phyloP scores from a whole-genome alignment of 441 rosid genomes.

The Erodium trifolium region DNA sequence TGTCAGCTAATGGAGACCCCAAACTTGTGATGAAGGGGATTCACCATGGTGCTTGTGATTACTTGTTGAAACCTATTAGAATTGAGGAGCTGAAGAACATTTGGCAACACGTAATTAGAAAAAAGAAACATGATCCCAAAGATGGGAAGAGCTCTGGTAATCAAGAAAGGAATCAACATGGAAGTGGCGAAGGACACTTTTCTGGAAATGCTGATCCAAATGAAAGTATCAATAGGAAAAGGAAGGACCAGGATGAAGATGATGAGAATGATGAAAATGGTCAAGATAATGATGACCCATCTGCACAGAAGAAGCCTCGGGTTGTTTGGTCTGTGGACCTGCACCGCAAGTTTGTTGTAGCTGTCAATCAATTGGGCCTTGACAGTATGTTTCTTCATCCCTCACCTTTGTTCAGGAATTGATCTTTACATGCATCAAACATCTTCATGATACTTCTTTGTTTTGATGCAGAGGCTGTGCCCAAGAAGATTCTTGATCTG shows the following conservation, averaged over 20 bases:
- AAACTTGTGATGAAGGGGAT: slow-evolving; percentile 84
- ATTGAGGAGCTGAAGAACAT: slow-evolving; percentile 81
- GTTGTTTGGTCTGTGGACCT: slow-evolving; percentile 86
- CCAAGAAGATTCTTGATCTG: slow-evolving; percentile 81
- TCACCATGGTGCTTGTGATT: slow-evolving; percentile 82
- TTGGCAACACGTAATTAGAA: slow-evolving; percentile 93
- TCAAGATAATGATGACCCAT: slow-evolving; percentile 40
- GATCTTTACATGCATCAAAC: not conserved
- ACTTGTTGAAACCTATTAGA: slow-evolving; percentile 70
- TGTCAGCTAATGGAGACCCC: slow-evolving; percentile 69
- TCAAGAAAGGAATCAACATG: slow-evolving; percentile 30
- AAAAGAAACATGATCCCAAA: slow-evolving; percentile 37
- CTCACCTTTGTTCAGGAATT: slow-evolving; percentile 7
- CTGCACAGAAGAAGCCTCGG: slow-evolving; percentile 72
- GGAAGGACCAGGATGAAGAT: slow-evolving; percentile 58
- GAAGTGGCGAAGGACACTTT: slow-evolving; percentile 23
- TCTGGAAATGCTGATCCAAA: slow-evolving; percentile 27
- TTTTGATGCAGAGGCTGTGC: slow-evolving; percentile 73
- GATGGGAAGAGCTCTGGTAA: slow-evolving; percentile 28
- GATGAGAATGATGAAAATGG: slow-evolving; percentile 51
- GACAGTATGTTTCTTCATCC: slow-evolving; percentile 53
- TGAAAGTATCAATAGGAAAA: slow-evolving; percentile 39
- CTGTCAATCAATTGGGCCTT: slow-evolving; percentile 75
- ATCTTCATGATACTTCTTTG: slow-evolving; percentile 7
- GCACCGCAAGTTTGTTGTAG: slow-evolving; percentile 72